Percentiles rank a stretch among this genome's conserved stretches.
Evolutionary conservation across 768 basidiomycete species (phyloP).

Genomic region (Trametes maxima): DNA sequence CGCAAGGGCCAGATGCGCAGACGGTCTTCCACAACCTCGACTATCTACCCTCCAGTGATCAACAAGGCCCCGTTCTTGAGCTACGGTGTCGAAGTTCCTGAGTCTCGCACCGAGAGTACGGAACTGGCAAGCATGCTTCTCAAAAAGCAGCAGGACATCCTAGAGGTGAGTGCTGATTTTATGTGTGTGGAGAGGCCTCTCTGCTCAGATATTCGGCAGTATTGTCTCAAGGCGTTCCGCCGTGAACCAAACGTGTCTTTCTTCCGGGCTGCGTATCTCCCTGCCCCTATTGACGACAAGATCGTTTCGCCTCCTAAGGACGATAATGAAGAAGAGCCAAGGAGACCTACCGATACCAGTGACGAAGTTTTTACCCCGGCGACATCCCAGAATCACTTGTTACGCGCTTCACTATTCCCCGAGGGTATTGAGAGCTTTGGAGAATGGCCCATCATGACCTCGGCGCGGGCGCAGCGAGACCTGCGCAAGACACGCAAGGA

Average conservation of each 20-base stretch:
- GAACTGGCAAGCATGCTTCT: slow-evolving; percentile 24
- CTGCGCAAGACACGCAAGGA: slow-evolving; percentile 49
- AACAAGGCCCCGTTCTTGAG: slow-evolving; percentile 32
- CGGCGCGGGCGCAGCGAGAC: slow-evolving; percentile 51
- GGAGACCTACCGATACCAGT: slow-evolving; percentile 36
- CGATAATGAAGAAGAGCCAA: slow-evolving; percentile 16
- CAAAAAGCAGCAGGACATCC: slow-evolving; percentile 26
- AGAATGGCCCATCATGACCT: slow-evolving; percentile 61
- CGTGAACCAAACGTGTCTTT: not conserved
- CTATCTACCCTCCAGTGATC: slow-evolving; percentile 3
- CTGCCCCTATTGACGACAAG: not conserved
- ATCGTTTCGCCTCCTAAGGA: not conserved
- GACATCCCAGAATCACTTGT: slow-evolving; percentile 4
- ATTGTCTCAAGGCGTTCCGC: slow-evolving; percentile 8
- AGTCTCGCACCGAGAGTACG: slow-evolving; percentile 24
- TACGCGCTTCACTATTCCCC: slow-evolving; percentile 60
- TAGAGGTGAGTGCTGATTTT: slow-evolving; percentile 32
- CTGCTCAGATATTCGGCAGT: not conserved
- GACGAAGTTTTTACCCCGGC: slow-evolving; percentile 39
- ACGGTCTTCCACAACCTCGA: not conserved
- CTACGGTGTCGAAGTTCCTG: slow-evolving; percentile 27
- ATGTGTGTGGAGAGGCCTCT: not conserved
- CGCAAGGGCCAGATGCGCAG: slow-evolving; percentile 19
- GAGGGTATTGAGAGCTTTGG: slow-evolving; percentile 61
- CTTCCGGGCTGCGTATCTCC: slow-evolving; percentile 15